phyloP scores from a whole-genome alignment of 306 rosid species.

The Fragaria ananassa region DNA sequence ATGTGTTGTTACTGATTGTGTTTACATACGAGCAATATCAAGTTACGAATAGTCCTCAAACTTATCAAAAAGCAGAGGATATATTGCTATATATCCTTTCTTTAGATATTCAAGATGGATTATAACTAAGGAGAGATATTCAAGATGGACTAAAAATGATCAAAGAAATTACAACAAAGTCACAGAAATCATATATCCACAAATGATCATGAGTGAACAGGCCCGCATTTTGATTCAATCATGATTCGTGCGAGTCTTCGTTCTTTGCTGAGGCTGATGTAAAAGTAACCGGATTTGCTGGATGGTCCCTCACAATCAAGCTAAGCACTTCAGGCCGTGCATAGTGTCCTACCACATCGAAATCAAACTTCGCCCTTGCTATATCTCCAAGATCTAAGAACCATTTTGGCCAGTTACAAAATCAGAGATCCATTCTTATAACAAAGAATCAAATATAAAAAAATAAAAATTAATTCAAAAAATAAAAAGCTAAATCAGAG shows the following conservation, averaged over 20 bases:
- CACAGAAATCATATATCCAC: neutral
- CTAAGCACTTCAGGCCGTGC: slow-evolving; percentile 86
- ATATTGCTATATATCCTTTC: neutral
- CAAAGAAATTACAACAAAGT: neutral
- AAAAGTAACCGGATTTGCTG: slow-evolving; percentile 63
- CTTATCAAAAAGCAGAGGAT: too few species aligned
- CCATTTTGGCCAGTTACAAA: slow-evolving; percentile 4
- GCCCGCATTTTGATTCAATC: slow-evolving; percentile 23
- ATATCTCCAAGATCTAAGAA: slow-evolving; percentile 78
- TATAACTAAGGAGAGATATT: neutral
- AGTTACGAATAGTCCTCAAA: too few species aligned
- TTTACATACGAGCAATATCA: too few species aligned
- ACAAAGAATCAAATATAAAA: neutral
- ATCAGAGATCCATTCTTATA: slow-evolving; percentile 1
- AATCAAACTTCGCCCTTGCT: slow-evolving; percentile 72
- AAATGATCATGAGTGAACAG: slow-evolving; percentile 17
- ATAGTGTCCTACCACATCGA: slow-evolving; percentile 93
- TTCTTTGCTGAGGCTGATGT: slow-evolving; percentile 46
- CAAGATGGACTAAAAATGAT: too few species aligned
- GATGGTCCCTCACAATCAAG: slow-evolving; percentile 75
- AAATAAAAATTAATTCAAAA: neutral
- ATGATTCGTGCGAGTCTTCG: slow-evolving; percentile 41
- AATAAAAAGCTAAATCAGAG: neutral
- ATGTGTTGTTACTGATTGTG: too few species aligned
- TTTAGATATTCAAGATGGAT: neutral